Percentiles rank a stretch among this genome's conserved stretches.
Conservation (phyloP, 1,139 yeast genomes). For the Sugiyamaella castrensis region DNA sequence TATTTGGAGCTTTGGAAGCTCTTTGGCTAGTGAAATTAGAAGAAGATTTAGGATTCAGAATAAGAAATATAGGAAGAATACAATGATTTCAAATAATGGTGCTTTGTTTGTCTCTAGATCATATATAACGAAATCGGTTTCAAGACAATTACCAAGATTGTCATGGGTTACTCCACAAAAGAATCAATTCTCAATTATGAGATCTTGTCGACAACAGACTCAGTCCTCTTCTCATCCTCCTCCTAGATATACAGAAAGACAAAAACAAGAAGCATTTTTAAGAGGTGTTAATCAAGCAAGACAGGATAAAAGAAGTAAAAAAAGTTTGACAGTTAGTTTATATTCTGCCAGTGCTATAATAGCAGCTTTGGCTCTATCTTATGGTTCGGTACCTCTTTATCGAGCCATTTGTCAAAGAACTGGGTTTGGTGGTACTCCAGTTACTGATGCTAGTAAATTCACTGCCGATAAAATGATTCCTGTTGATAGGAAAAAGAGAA, state of each 20-base stretch:
- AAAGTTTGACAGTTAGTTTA: constrained; percentile 54
- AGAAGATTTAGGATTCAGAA: too few species aligned
- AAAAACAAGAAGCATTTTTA: constrained; percentile 25
- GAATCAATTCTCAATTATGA: background rate
- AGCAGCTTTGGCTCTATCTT: constrained; percentile 73
- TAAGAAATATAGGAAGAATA: too few species aligned
- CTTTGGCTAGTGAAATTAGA: too few species aligned
- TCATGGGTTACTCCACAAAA: background rate
- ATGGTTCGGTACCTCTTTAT: constrained; percentile 91
- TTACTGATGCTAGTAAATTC: constrained; percentile 75
- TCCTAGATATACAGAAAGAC: constrained; percentile 17
- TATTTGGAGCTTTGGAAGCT: too few species aligned
- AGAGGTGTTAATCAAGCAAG: constrained; percentile 36
- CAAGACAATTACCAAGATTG: too few species aligned
- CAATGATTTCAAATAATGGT: too few species aligned
- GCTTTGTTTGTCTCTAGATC: too few species aligned
- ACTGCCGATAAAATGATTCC: constrained; percentile 88
- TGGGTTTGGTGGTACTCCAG: constrained; percentile 95
- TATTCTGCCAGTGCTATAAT: constrained; percentile 72
- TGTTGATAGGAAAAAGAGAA: constrained; percentile 78
- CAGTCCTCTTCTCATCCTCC: background rate
- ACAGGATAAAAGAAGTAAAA: constrained; percentile 35
- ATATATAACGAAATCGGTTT: too few species aligned
- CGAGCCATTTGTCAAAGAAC: constrained; percentile 91
- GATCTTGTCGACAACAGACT: background rate